These are phyloP conservation scores for Alternaria metachromatica DNA, from an alignment of 2,329 filamentous ascomycete genomes.

Conservation along the genomic window DNA sequence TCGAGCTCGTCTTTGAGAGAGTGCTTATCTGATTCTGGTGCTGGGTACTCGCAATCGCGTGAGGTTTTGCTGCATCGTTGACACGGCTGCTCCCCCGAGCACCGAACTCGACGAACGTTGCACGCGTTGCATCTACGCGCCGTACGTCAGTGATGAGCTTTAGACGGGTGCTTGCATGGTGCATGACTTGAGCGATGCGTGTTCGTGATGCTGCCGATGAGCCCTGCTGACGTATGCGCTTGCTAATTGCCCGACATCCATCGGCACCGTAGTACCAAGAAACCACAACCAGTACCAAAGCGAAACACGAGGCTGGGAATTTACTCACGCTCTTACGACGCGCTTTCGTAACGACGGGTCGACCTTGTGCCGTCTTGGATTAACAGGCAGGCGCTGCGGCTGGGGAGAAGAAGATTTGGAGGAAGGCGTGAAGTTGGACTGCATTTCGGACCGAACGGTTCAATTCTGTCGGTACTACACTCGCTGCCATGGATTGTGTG, in stretches of 20 bases:
- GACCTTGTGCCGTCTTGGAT: conserved; percentile 33
- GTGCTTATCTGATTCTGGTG: conserved; percentile 25
- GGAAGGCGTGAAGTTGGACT: conserved; percentile 10
- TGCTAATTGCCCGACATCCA: not conserved
- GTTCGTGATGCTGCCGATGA: not conserved
- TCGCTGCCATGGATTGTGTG: conserved; percentile 8
- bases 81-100: conserved; percentile 36
- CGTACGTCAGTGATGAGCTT: conserved; percentile 6
- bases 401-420: conserved; percentile 17
- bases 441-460: conserved; percentile 17
- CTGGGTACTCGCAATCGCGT: conserved; percentile 32
- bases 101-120: conserved; percentile 34
- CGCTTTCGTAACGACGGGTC: conserved; percentile 30
- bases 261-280: not conserved
- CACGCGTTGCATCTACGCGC: conserved; percentile 33
- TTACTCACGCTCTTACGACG: conserved; percentile 31
- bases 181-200: not conserved
- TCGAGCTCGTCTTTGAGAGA: conserved; percentile 30
- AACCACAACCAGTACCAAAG: not conserved
- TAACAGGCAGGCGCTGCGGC: conserved; percentile 28
- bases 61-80: conserved; percentile 25
- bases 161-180: not conserved
- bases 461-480: conserved; percentile 9
- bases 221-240: not conserved
- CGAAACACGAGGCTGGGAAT: not conserved